Conservation (phyloP, 2,329 filamentous ascomycete species). For the Akanthomyces lecanii region DNA sequence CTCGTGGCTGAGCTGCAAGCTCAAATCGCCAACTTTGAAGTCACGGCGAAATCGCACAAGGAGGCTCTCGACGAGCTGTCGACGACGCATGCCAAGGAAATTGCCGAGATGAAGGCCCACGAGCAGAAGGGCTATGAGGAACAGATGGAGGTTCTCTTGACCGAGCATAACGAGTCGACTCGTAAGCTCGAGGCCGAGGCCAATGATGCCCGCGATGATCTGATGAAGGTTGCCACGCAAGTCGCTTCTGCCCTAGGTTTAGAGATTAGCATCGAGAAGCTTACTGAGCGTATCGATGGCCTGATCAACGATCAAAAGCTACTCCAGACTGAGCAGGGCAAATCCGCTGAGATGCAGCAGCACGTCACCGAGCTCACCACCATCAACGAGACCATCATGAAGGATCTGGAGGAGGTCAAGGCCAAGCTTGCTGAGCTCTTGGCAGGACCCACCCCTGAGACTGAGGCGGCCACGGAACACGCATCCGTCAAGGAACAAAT, state of each 20-base stretch:
- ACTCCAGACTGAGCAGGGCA: slow-evolving; percentile 55
- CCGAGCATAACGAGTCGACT: slow-evolving; percentile 55
- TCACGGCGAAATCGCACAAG: slow-evolving; percentile 52
- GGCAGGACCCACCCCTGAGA: slow-evolving; percentile 40
- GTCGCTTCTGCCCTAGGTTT: slow-evolving; percentile 58
- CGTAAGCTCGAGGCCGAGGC: slow-evolving; percentile 59
- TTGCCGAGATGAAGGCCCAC: slow-evolving; percentile 45
- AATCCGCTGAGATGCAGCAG: slow-evolving; percentile 52
- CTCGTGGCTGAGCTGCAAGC: slow-evolving; percentile 52
- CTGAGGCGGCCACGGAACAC: slow-evolving; percentile 39
- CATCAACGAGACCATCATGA: slow-evolving; percentile 57
- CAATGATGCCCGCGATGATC: slow-evolving; percentile 59
- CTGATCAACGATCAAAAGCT: slow-evolving; percentile 57
- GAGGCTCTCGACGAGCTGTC: slow-evolving; percentile 48
- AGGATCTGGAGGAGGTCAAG: slow-evolving; percentile 60
- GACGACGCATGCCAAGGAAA: slow-evolving; percentile 45
- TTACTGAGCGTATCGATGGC: slow-evolving; percentile 57
- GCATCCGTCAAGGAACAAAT: slow-evolving; percentile 52
- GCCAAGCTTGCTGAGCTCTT: slow-evolving; percentile 50
- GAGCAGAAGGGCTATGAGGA: slow-evolving; percentile 54
- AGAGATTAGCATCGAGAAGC: slow-evolving; percentile 63
- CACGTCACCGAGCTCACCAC: slow-evolving; percentile 52
- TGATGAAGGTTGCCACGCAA: slow-evolving; percentile 60
- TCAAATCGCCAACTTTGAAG: slow-evolving; percentile 57
- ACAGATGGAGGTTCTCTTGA: slow-evolving; percentile 54